Percentiles rank a stretch among this genome's conserved stretches.
phyloP scores from a whole-genome alignment of 2,329 filamentous ascomycete species.

The Neurospora crassa region DNA sequence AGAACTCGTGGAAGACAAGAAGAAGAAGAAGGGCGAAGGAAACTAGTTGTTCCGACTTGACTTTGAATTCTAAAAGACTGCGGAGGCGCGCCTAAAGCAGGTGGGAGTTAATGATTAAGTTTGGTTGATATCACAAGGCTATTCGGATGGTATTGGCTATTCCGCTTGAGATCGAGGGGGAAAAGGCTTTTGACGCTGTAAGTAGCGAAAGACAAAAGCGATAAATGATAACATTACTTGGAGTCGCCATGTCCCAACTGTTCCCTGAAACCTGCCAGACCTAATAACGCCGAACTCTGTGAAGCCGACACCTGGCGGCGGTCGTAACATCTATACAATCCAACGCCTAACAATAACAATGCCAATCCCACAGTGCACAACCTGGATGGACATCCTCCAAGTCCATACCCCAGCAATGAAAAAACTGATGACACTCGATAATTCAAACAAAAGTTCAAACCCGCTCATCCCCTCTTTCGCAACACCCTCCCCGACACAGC shows the following conservation, averaged over 20 bases:
- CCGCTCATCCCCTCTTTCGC: constrained; percentile 35
- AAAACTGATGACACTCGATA: too few species aligned
- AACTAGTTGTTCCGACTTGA: constrained; percentile 23
- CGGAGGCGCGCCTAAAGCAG: neutral
- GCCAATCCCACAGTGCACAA: neutral
- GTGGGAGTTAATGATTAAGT: neutral
- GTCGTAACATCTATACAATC: neutral
- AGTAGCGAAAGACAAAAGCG: neutral
- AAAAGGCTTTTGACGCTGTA: neutral
- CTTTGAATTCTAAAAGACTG: constrained; percentile 1
- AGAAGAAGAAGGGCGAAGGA: constrained; percentile 56
- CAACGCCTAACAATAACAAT: neutral
- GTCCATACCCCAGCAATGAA: neutral
- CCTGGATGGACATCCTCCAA: neutral
- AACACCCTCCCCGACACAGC: constrained; percentile 38
- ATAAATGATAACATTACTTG: neutral
- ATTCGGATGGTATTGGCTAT: neutral
- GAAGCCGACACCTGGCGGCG: neutral
- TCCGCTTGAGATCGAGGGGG: neutral
- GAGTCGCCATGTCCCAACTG: neutral
- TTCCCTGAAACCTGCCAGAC: neutral
- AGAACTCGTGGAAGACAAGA: constrained; percentile 91
- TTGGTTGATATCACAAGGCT: neutral
- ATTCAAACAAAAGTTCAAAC: neutral
- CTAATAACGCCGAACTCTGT: neutral